Base-by-base conservation (phyloP, 2,329 filamentous ascomycete genomes). In the Trichophyton benhamiae region DNA sequence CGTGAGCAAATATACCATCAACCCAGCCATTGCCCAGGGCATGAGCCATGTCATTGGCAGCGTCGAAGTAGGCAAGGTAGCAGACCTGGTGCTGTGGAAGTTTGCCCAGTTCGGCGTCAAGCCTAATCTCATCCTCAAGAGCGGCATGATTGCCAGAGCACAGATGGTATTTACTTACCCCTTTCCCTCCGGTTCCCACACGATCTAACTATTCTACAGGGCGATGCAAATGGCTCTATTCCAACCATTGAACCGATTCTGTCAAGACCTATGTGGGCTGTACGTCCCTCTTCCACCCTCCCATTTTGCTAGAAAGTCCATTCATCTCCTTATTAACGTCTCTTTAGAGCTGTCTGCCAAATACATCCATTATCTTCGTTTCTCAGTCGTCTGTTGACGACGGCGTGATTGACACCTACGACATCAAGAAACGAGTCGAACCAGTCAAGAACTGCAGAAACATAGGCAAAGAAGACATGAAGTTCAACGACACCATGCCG, bases 1-100 rank as follows among this genome's bases (percentile, higher is more conserved):
- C 72, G 81, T 97, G 53, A 90, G 87, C 77, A 97, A 97, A 77
- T 96, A 96, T 74, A 97, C 92, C 22, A 86, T 97, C 76, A 97
- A 97, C 75, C 90, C 92, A 0, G 90, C 92, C 9, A 80, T 96
- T 64, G 85, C 91, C 0, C 92, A 97, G 74, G 92, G 92, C 1
- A 95, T 97, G 85, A 76, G 80, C 0, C 92, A 96, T 72, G 69
- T 95, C 1, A 83, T 97, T 64, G 92, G 92, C 6, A 92, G 88
- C 67, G 76, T 96, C 60, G 91, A 96, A 76, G 83, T 90, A 0
- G 91, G 91, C 58, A 96, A 96, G 76, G 75, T 96, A 57, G 92
- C 92, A 0, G 92, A 97, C 72, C 72, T 97, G 57, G 89, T 95
- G 0, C 70, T 96, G 5, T 97, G 92, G 92, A 85, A 87, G 57